Percentiles rank a stretch among this genome's conserved stretches.
Evolutionary conservation across 768 basidiomycete genomes (phyloP).

Genomic region (Collybiopsis luxurians): DNA sequence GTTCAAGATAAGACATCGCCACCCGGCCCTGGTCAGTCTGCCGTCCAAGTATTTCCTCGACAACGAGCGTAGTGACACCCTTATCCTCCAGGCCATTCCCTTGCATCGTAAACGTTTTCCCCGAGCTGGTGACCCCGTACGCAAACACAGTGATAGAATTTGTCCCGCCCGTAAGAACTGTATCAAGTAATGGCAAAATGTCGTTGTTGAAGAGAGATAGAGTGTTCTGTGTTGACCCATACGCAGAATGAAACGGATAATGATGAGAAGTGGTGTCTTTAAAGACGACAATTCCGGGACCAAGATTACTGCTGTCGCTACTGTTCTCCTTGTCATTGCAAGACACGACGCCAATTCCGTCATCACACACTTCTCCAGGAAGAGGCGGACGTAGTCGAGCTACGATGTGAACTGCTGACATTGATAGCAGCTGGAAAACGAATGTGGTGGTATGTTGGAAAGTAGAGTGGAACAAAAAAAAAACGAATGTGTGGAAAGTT

Average conservation of each 20-base stretch:
- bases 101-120: slow-evolving; percentile 94
- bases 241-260: slow-evolving; percentile 5
- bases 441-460: no score
- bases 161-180: slow-evolving; percentile 29
- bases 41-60: slow-evolving; percentile 36
- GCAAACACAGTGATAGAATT: slow-evolving; percentile 73
- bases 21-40: neutral
- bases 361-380: slow-evolving; percentile 4
- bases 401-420: neutral
- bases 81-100: slow-evolving; percentile 60
- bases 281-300: neutral
- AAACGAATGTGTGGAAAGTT: no score
- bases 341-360: neutral
- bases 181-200: neutral
- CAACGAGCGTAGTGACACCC: slow-evolving; percentile 81
- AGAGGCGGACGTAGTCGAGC: slow-evolving; percentile 1
- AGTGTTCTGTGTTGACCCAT: neutral
- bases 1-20: slow-evolving; percentile 73
- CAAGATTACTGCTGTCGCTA: neutral
- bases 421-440: neutral
- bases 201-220: neutral
- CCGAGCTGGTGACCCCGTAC: slow-evolving; percentile 89
- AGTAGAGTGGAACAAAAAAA: no score
- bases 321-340: neutral
- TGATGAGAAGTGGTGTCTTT: neutral